phyloP scores from a whole-genome alignment of 768 basidiomycete species.

The Mrakia blollopis region DNA sequence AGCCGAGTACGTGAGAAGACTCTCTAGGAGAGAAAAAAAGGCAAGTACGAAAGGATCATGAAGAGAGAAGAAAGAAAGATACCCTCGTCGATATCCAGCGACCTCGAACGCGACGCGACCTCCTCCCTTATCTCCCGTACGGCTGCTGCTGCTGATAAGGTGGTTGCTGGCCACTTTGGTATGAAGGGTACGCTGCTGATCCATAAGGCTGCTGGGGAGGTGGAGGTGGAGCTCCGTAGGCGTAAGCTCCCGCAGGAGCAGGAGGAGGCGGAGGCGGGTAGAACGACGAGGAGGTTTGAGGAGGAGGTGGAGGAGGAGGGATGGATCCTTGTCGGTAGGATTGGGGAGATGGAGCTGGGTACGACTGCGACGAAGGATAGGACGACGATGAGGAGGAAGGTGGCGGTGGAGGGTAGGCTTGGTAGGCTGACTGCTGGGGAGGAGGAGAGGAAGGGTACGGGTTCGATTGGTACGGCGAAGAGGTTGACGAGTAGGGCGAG shows the following conservation, averaged over 20 bases:
- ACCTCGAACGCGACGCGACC: no score
- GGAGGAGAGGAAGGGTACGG: slow-evolving; percentile 21
- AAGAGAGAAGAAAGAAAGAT: no score
- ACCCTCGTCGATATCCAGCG: no score
- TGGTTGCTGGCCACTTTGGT: slow-evolving; percentile 45
- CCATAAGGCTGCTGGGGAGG: slow-evolving; percentile 60
- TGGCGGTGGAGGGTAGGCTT: slow-evolving; percentile 57
- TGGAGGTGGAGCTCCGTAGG: slow-evolving; percentile 7
- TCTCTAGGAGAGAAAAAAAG: no score
- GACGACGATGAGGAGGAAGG: slow-evolving; percentile 67
- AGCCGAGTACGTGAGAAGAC: no score
- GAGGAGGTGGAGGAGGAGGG: slow-evolving; percentile 48
- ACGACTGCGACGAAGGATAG: slow-evolving; percentile 57
- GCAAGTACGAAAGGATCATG: no score
- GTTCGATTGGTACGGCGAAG: background rate
- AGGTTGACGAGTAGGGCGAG: background rate
- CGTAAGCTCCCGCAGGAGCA: slow-evolving; percentile 36
- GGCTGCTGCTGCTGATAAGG: background rate
- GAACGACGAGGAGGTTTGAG: background rate
- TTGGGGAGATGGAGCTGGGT: slow-evolving; percentile 63
- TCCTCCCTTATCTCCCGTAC: background rate
- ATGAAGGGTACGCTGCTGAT: slow-evolving; percentile 30
- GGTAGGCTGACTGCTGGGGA: slow-evolving; percentile 45
- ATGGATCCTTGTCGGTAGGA: slow-evolving; percentile 29
- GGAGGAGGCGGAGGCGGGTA: slow-evolving; percentile 52